Percentiles rank a stretch among this genome's conserved stretches.
Evolutionary conservation across 495 filamentous ascomycete species (phyloP).

Genomic region (Parmelia sp.): DNA sequence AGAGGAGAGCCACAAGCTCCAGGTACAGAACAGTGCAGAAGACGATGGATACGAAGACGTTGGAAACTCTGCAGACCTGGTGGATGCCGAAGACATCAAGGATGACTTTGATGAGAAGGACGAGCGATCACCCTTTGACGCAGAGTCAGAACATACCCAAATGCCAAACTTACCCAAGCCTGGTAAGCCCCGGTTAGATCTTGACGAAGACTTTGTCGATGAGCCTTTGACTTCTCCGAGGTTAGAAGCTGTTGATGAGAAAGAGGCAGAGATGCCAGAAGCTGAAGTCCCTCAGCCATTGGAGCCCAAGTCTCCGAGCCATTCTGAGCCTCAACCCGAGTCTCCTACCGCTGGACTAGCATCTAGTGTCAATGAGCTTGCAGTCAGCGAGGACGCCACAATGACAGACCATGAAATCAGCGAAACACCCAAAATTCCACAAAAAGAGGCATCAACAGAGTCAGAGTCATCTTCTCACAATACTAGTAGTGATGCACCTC

Average conservation of each 20-base stretch:
- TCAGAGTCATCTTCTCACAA: constrained; percentile 9
- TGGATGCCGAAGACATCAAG: constrained; percentile 49
- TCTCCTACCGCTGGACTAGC: constrained; percentile 48
- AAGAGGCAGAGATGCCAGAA: constrained; percentile 25
- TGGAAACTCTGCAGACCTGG: constrained; percentile 57
- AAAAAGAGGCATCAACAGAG: constrained; percentile 11
- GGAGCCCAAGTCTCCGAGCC: constrained; percentile 15
- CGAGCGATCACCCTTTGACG: constrained; percentile 26
- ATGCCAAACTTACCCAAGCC: constrained; percentile 17
- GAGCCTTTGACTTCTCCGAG: constrained; percentile 59
- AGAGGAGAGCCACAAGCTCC: constrained; percentile 51
- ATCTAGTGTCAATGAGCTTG: constrained; percentile 46
- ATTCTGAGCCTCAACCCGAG: constrained; percentile 35
- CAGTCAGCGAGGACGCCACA: constrained; percentile 41
- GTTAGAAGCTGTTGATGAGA: constrained; percentile 39
- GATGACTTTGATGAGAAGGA: constrained; percentile 42
- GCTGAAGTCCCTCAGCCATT: constrained; percentile 19
- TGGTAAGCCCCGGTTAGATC: constrained; percentile 31
- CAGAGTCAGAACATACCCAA: constrained; percentile 19
- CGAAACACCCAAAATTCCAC: constrained; percentile 5
- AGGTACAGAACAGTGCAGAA: constrained; percentile 71
- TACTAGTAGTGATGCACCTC: constrained; percentile 21
- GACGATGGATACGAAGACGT: constrained; percentile 97
- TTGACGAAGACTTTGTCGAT: constrained; percentile 65
- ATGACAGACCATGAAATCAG: constrained; percentile 29